Percentiles rank a stretch among this genome's conserved stretches.
phyloP scores from a whole-genome alignment of 352 stramenopile genomes.

The Globisporangium echinulatum region DNA sequence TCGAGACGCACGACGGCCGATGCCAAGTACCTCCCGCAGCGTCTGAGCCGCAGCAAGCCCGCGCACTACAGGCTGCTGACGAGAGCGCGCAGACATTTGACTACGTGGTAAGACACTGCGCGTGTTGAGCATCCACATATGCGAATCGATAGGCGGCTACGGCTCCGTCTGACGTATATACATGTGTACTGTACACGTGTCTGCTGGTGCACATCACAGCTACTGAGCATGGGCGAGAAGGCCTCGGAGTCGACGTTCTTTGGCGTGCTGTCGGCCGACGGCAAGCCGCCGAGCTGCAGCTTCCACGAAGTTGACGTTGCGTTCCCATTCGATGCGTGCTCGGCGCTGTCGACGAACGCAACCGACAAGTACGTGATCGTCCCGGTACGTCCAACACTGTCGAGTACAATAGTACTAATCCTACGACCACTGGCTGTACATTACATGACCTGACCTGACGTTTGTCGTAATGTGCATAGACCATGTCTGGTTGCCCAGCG shows the following conservation, averaged over 20 bases:
- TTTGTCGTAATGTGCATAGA: conserved; percentile 15
- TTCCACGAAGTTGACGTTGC: conserved; percentile 51
- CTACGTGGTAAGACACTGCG: neutral
- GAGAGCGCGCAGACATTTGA: neutral
- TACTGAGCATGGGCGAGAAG: conserved; percentile 40
- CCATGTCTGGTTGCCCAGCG: conserved; percentile 39
- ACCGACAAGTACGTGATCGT: conserved; percentile 57
- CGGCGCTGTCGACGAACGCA: conserved; percentile 30
- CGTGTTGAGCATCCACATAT: no score
- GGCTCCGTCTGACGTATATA: no score
- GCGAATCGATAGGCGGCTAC: no score
- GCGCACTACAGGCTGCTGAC: no score
- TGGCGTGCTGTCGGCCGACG: conserved; percentile 50
- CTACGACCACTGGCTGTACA: no score
- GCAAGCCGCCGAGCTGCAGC: conserved; percentile 40
- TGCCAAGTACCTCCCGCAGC: conserved; percentile 10
- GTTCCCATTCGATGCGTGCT: conserved; percentile 47
- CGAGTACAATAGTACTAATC: no score
- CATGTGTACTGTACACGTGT: no score
- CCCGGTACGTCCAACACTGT: conserved; percentile 21
- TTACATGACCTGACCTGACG: neutral
- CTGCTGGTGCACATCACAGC: conserved; percentile 8
- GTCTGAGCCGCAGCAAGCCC: neutral
- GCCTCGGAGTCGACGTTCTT: conserved; percentile 39
- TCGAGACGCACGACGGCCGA: conserved; percentile 47